Percentiles rank a stretch among this genome's conserved stretches.
Conservation (phyloP, 495 filamentous ascomycete species). For the Aspergillus affinis region DNA sequence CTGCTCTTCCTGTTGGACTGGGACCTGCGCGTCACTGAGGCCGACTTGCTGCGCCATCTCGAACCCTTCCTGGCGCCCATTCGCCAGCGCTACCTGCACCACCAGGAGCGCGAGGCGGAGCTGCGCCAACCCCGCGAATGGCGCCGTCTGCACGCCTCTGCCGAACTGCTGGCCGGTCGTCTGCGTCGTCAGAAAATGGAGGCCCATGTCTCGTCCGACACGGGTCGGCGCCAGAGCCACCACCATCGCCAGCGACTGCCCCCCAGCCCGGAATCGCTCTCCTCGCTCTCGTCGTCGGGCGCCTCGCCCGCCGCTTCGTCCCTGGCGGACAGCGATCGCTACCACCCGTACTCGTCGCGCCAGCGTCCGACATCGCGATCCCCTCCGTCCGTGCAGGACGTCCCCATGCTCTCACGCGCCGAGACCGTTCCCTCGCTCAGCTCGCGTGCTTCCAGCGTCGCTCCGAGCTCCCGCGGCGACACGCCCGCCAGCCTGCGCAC, state of each 20-base stretch:
- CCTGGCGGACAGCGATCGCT: constrained; percentile 33
- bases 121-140: constrained; percentile 44
- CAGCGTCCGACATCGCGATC: constrained; percentile 43
- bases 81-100: constrained; percentile 46
- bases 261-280: constrained; percentile 34
- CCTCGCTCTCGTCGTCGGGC: constrained; percentile 21
- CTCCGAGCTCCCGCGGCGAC: constrained; percentile 38
- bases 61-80: constrained; percentile 88
- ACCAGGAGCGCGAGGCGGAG: constrained; percentile 33
- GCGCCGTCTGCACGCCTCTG: constrained; percentile 42
- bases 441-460: constrained; percentile 51
- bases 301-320: constrained; percentile 26
- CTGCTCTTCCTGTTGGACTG: constrained; percentile 90
- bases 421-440: constrained; percentile 45
- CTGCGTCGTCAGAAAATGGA: constrained; percentile 45
- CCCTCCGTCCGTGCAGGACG: constrained; percentile 49
- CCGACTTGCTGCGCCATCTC: constrained; percentile 83
- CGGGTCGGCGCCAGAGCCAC: constrained; percentile 8
- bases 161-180: constrained; percentile 42
- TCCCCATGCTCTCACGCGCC: constrained; percentile 47
- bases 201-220: constrained; percentile 26
- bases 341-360: constrained; percentile 37
- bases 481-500: constrained; percentile 45
- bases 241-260: constrained; percentile 31
- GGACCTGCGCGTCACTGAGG: constrained; percentile 79